A percentile compares a stretch with the other conserved stretches of the same genome.
phyloP scores from a whole-genome alignment of 2,329 filamentous ascomycete species.

The Diaporthe sp. region DNA sequence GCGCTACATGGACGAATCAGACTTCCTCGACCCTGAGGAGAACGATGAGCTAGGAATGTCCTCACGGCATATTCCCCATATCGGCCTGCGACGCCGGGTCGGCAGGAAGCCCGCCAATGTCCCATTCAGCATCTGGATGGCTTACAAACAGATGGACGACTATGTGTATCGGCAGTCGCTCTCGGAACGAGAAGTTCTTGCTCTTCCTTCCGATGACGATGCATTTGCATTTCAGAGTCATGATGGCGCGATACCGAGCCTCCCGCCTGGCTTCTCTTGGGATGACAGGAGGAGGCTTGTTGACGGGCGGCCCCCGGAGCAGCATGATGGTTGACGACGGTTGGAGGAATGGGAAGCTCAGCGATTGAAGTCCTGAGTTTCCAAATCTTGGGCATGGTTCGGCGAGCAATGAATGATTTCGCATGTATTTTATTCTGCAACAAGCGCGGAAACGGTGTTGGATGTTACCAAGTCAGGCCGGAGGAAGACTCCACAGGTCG shows the following conservation, averaged over 20 bases:
- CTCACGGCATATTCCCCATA: background rate
- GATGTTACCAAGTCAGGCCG: too few relatives aligned
- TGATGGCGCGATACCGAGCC: background rate
- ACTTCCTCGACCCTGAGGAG: background rate
- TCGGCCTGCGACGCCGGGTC: background rate
- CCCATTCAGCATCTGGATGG: conserved; percentile 2
- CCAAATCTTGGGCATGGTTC: too few relatives aligned
- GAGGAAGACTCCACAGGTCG: background rate
- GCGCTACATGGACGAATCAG: background rate
- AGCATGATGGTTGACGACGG: background rate
- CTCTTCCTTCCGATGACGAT: background rate
- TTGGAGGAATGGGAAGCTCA: too few relatives aligned
- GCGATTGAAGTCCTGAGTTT: background rate
- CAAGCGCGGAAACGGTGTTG: too few relatives aligned
- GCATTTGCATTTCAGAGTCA: background rate
- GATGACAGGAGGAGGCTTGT: background rate
- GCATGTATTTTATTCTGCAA: background rate
- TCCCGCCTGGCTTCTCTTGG: background rate
- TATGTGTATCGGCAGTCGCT: background rate
- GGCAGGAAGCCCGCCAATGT: background rate
- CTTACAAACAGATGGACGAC: conserved; percentile 11
- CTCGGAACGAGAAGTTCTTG: background rate
- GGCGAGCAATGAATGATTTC: background rate
- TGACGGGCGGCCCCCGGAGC: background rate
- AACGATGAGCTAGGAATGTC: background rate